These are phyloP conservation scores for Chrysoporthe puriensis DNA, from an alignment of 2,329 filamentous ascomycete genomes.

Conservation along the genomic window DNA sequence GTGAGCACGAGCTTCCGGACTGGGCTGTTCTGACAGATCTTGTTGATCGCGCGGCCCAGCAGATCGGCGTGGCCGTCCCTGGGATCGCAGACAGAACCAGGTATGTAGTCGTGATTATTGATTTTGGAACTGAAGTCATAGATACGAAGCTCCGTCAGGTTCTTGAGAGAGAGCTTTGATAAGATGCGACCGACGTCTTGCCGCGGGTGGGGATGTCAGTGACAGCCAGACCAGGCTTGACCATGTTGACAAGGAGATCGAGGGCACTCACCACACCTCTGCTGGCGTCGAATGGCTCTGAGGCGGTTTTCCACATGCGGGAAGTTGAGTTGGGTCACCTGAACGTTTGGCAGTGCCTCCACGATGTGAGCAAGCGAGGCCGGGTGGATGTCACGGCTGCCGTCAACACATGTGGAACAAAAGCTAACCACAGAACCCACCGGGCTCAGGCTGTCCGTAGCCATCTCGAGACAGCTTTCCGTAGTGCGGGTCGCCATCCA, in stretches of 20 bases:
- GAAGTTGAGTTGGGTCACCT: background rate
- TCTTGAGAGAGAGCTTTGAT: background rate
- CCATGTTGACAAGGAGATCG: background rate
- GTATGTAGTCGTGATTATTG: background rate
- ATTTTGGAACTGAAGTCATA: background rate
- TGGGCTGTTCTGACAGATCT: background rate
- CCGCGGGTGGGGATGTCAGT: background rate
- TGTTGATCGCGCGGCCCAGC: background rate
- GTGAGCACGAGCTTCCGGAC: background rate
- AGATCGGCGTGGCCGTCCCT: background rate
- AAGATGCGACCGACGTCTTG: background rate
- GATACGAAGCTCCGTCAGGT: background rate
- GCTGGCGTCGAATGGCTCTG: background rate
- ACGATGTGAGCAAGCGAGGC: background rate
- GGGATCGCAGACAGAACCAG: background rate
- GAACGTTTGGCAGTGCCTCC: background rate
- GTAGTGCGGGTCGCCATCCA: background rate
- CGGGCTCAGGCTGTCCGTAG: background rate
- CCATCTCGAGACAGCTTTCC: background rate
- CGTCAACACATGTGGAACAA: background rate
- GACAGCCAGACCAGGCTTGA: background rate
- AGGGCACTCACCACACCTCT: conserved; percentile 5
- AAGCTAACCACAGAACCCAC: background rate
- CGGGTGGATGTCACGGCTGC: background rate
- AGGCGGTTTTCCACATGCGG: background rate